A percentile compares a stretch with the other conserved stretches of the same genome.
phyloP scores from a whole-genome alignment of 495 filamentous ascomycete species.

The Hyaloscypha finlandica region DNA sequence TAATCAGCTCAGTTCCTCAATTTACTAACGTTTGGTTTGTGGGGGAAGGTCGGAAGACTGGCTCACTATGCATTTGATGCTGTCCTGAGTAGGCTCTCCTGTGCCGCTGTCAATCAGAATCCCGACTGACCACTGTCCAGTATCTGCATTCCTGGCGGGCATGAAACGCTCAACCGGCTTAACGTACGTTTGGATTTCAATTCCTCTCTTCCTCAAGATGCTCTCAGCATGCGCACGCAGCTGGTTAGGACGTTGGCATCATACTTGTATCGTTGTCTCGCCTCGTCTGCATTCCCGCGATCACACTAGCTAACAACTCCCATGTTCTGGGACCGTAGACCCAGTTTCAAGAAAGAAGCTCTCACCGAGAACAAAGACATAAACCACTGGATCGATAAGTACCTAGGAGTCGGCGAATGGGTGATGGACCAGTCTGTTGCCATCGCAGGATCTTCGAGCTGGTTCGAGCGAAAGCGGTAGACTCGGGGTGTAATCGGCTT shows the following conservation, averaged over 20 bases:
- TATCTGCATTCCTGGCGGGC: constrained; percentile 94
- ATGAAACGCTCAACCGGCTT: constrained; percentile 95
- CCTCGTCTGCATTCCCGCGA: not conserved
- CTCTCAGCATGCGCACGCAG: not conserved
- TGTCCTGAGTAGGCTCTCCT: constrained; percentile 69
- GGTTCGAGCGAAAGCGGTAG: constrained; percentile 65
- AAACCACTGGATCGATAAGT: constrained; percentile 90
- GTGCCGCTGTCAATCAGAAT: not conserved
- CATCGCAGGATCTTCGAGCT: constrained; percentile 80
- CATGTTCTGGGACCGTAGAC: constrained; percentile 48
- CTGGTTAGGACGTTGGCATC: not conserved
- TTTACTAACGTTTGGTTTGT: constrained; percentile 61
- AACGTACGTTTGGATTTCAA: constrained; percentile 68
- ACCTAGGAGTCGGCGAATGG: constrained; percentile 95
- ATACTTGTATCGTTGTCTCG: not conserved
- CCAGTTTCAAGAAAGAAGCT: constrained; percentile 85
- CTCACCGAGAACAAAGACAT: constrained; percentile 83
- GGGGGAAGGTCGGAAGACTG: constrained; percentile 83
- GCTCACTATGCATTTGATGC: constrained; percentile 97
- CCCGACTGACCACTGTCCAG: constrained; percentile 41
- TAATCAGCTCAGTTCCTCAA: constrained; percentile 54
- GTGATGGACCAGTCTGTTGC: constrained; percentile 97
- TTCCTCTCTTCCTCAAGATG: not conserved
- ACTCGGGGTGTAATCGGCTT: not conserved
- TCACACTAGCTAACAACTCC: constrained; percentile 29